phyloP scores from a whole-genome alignment of 441 rosid species.

The Syzygium syzygioides region DNA sequence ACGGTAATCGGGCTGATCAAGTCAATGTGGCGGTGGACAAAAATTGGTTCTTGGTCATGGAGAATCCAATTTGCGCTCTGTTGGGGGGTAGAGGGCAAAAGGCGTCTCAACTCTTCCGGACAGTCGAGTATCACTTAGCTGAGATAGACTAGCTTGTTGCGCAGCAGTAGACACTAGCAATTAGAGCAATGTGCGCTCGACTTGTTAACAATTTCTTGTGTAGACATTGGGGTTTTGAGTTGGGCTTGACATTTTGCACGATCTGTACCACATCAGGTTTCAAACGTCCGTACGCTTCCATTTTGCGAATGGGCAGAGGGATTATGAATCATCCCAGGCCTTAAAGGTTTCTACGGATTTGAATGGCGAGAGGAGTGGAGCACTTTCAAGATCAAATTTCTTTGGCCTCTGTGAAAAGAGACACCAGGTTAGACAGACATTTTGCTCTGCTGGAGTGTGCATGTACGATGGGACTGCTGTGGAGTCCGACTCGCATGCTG shows the following conservation, averaged over 20 bases:
- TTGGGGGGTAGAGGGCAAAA: not conserved
- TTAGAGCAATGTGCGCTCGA: not conserved
- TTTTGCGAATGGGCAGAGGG: constrained; percentile 9
- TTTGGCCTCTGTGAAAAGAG: constrained; percentile 20
- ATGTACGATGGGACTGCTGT: constrained; percentile 25
- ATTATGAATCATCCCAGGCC: constrained; percentile 10
- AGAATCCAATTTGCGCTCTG: not conserved
- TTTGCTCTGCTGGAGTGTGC: constrained; percentile 27
- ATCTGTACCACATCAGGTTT: constrained; percentile 12
- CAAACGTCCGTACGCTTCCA: constrained; percentile 13
- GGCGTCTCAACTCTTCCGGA: not conserved
- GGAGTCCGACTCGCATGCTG: constrained; percentile 27
- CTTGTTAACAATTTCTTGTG: not conserved
- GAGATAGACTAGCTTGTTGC: not conserved
- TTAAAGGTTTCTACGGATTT: constrained; percentile 10
- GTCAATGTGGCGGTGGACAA: not conserved
- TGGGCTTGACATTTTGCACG: constrained; percentile 10
- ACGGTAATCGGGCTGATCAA: not conserved
- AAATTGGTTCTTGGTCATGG: accelerated
- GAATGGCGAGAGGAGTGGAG: constrained; percentile 6
- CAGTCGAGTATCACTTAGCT: not conserved
- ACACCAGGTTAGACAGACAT: constrained; percentile 27
- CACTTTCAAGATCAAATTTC: constrained; percentile 7
- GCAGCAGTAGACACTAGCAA: not conserved
- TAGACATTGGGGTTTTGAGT: not conserved